Percentiles rank a stretch among this genome's conserved stretches.
These are phyloP conservation scores for Fragilariopsis cylindrus DNA, from an alignment of 108 stramenopile species.

Conservation along the genomic window DNA sequence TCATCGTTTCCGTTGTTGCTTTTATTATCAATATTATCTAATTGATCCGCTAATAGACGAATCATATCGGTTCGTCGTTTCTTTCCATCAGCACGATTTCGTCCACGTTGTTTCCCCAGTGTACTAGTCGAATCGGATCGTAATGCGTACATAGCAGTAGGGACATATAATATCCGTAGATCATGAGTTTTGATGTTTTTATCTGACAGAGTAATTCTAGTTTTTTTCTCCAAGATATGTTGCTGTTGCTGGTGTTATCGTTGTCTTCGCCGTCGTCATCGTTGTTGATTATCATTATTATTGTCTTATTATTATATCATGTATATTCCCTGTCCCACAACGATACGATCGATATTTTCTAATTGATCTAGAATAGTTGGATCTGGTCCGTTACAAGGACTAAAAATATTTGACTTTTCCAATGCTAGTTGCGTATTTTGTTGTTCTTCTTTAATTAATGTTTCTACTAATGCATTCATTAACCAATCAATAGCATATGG, in stretches of 20 bases:
- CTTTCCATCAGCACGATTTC: conserved; percentile 81
- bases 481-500: conserved; percentile 55
- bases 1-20: not conserved
- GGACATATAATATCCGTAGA: conserved; percentile 78
- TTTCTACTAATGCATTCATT: conserved; percentile 45
- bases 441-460: conserved; percentile 45
- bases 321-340: not conserved
- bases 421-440: conserved; percentile 37
- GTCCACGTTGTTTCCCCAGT: conserved; percentile 87
- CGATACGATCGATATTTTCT: conserved; percentile 22
- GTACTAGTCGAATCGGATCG: conserved; percentile 58
- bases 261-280: not conserved
- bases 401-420: conserved; percentile 48
- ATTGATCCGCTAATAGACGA: conserved; percentile 41
- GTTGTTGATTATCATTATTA: not conserved
- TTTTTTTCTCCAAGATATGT: conserved; percentile 6
- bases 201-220: not conserved
- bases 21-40: not conserved
- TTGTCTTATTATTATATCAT: not conserved
- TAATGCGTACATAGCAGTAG: conserved; percentile 88
- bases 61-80: conserved; percentile 63
- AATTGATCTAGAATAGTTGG: conserved; percentile 41
- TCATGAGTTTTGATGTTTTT: conserved; percentile 7
- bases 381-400: conserved; percentile 80
- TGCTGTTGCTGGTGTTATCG: conserved; percentile 2